phyloP scores from a whole-genome alignment of 2,329 filamentous ascomycete genomes.

The Apiospora koreana region DNA sequence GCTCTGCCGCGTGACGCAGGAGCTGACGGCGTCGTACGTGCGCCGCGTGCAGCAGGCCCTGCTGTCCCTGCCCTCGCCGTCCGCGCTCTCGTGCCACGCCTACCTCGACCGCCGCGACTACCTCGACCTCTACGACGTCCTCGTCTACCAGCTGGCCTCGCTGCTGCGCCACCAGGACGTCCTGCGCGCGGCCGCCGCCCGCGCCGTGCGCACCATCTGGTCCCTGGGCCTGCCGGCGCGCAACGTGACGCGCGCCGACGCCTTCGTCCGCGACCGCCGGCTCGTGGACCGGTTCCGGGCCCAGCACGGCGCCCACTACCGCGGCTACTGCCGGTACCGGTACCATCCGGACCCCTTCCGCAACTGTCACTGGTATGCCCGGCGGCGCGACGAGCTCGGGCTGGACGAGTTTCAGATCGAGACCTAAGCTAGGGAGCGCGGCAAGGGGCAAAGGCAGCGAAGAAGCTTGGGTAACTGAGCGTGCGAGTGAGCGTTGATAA shows the following conservation, averaged over 20 bases:
- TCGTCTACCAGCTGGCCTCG: neutral
- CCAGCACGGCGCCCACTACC: neutral
- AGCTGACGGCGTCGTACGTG: neutral
- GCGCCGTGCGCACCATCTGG: neutral
- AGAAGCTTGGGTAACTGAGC: too few species aligned
- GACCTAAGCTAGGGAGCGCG: too few species aligned
- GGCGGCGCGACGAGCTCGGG: neutral
- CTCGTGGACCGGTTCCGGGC: neutral
- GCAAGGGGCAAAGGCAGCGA: too few species aligned
- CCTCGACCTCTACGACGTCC: neutral
- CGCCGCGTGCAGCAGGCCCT: neutral
- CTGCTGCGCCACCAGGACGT: neutral
- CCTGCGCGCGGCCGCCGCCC: neutral
- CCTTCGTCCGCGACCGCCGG: neutral
- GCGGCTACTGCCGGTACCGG: neutral
- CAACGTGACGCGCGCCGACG: neutral
- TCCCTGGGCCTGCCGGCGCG: neutral
- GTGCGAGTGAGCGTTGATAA: too few species aligned
- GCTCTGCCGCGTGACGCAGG: neutral
- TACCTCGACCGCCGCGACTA: neutral
- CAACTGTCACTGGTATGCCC: neutral
- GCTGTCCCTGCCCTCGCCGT: neutral
- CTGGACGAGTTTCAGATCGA: neutral
- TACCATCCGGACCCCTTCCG: neutral
- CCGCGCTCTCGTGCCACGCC: neutral